A percentile compares a stretch with the other conserved stretches of the same genome.
Conservation (phyloP, 495 filamentous ascomycete genomes). For the Ramalina peruviana region DNA sequence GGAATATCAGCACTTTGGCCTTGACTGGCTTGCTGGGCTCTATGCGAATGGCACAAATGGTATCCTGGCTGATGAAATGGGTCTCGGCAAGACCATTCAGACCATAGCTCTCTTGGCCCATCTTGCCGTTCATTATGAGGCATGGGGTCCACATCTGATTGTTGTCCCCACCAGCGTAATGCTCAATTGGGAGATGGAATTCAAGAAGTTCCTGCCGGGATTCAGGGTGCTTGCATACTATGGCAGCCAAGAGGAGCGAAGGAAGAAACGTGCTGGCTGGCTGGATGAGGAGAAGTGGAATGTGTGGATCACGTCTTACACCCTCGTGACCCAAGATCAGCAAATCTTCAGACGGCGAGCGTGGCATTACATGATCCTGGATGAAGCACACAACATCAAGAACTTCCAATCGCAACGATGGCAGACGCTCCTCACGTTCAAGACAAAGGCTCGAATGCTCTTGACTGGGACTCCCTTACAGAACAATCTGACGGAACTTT, state of each 20-base stretch:
- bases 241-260: constrained; percentile 81
- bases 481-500: constrained; percentile 92
- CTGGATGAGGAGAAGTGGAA: constrained; percentile 84
- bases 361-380: constrained; percentile 98
- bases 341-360: constrained; percentile 81
- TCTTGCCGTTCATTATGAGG: constrained; percentile 75
- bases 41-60: constrained; percentile 92
- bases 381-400: constrained; percentile 99
- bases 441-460: constrained; percentile 72
- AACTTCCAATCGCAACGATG: constrained; percentile 96
- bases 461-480: constrained; percentile 93
- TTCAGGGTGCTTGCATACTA: constrained; percentile 99
- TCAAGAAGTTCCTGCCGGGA: constrained; percentile 97
- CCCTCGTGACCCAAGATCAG: constrained; percentile 85
- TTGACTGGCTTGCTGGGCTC: constrained; percentile 90
- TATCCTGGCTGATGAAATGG: constrained; percentile 99
- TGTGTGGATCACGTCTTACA: constrained; percentile 93
- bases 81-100: constrained; percentile 96
- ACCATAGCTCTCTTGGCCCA: constrained; percentile 92
- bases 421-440: constrained; percentile 87
- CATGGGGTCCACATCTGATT: constrained; percentile 93
- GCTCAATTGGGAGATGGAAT: constrained; percentile 99
- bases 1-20: constrained; percentile 90
- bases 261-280: constrained; percentile 83
- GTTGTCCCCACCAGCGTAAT: constrained; percentile 97